Conservation (phyloP, 2,329 filamentous ascomycete genomes). For the Neobulgaria alba region DNA sequence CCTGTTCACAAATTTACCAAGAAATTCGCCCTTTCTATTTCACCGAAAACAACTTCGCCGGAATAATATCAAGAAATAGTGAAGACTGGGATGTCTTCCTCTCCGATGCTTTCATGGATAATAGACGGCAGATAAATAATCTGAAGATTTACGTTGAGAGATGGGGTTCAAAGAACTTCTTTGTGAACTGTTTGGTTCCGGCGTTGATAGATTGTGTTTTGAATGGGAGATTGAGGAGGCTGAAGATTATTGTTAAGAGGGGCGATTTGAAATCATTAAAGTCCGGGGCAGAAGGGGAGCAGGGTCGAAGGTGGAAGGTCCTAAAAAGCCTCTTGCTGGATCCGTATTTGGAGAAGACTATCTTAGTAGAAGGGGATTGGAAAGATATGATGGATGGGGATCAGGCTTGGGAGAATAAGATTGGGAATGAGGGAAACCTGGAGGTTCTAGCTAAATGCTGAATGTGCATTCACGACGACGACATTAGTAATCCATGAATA, state of each 20-base stretch:
- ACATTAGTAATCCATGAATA: too few relatives aligned
- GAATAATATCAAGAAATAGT: slow-evolving; percentile 14
- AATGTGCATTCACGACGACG: too few relatives aligned
- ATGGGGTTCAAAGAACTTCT: slow-evolving; percentile 22
- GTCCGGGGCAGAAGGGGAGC: slow-evolving; percentile 2
- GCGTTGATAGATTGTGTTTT: slow-evolving; percentile 21
- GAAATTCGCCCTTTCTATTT: slow-evolving; percentile 23
- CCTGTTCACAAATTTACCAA: slow-evolving; percentile 20
- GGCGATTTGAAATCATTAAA: slow-evolving; percentile 5
- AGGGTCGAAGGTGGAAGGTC: slow-evolving; percentile 10
- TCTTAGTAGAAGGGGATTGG: neutral
- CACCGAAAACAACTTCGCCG: slow-evolving; percentile 18
- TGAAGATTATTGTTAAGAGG: slow-evolving; percentile 19
- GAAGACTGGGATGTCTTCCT: slow-evolving; percentile 13
- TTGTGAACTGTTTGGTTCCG: slow-evolving; percentile 10
- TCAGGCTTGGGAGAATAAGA: too few relatives aligned
- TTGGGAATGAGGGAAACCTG: neutral
- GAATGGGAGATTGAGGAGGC: slow-evolving; percentile 19
- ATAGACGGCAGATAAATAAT: slow-evolving; percentile 13
- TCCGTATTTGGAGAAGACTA: slow-evolving; percentile 15
- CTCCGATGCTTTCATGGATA: slow-evolving; percentile 11
- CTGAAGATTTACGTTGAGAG: slow-evolving; percentile 12
- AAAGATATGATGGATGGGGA: too few relatives aligned
- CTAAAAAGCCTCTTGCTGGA: slow-evolving; percentile 16
- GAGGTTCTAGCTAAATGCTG: neutral